Base-by-base conservation (phyloP, 306 rosid species). In the Fragaria vesca region DNA sequence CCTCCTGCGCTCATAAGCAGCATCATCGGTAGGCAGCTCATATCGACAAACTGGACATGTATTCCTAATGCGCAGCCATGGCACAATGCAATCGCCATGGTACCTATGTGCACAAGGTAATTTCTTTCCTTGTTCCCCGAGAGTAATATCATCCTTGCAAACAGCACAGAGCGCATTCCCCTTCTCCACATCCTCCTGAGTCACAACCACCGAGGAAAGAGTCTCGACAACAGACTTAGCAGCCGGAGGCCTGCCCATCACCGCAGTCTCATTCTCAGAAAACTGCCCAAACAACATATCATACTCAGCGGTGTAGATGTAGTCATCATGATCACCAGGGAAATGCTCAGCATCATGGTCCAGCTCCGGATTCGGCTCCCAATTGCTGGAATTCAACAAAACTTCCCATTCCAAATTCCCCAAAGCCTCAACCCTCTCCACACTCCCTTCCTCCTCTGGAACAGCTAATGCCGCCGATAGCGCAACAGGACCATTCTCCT, bases 1-100 rank as follows among this genome's bases (percentile, higher is more conserved):
- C 83, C 81, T 91, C 88, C 85, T 81, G 58, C 78, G 92, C 80
- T 93, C 98, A 81, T 88, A 91, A 15, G 89, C 88, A 61, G 90
- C 88, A 58, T 90, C 93, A 71, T 87, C 97, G 0, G 98, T 91
- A 3, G 92, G 94, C 63, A 89, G 81, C 82, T 94, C 97, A 43
- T 75, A 85, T 12, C 97, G 96, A 77, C 98, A 94, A 43, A 94
- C 94, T 38, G 98, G 97, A 71, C 98, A 94, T 5, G 98, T 91
- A 76, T 94, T 94, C 73, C 94, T 67, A 69, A 94, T 94, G 9
- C 84, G 89, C 81, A 94, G 65, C 98, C 97, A 91, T 0, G 94
- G 96, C 20, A 82, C 80, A 79, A 94, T 94, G 83, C 98, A 94
- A 20, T 88, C 93, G 4, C 88, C 89, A 72, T 94, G 98, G 69